Conservation (phyloP, 768 basidiomycete genomes). For the Xerocomellus intermedius region DNA sequence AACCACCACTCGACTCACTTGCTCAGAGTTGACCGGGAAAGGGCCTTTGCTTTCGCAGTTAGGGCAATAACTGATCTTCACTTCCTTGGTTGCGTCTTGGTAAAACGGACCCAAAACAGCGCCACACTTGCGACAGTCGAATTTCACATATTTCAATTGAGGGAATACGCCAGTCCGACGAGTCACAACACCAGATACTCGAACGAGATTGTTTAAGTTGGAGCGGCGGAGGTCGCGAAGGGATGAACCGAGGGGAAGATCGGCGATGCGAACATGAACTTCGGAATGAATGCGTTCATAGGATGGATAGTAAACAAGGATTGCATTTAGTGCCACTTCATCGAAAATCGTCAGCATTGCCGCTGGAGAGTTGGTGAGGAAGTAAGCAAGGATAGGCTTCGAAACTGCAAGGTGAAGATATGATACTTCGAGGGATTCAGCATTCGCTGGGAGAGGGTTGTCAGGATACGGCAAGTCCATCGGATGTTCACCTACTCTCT, state of each 20-base stretch:
- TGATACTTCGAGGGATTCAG: conserved; percentile 96
- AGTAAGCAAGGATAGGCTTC: conserved; percentile 95
- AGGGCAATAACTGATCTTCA: conserved; percentile 90
- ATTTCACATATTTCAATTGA: conserved; percentile 99
- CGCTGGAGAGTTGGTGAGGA: conserved; percentile 91
- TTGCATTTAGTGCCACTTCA: conserved; percentile 90
- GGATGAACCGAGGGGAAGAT: conserved; percentile 86
- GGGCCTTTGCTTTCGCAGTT: conserved; percentile 95
- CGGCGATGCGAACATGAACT: conserved; percentile 94
- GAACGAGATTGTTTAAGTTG: conserved; percentile 93
- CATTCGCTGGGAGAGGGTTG: conserved; percentile 62
- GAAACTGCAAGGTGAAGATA: conserved; percentile 92
- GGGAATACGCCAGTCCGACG: conserved; percentile 95
- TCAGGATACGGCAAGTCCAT: conserved; percentile 11
- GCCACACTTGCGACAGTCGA: conserved; percentile 94
- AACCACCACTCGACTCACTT: conserved; percentile 47
- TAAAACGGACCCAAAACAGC: conserved; percentile 96
- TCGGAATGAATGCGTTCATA: conserved; percentile 98
- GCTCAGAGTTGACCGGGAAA: conserved; percentile 94
- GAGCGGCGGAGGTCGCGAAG: conserved; percentile 91
- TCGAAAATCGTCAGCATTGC: conserved; percentile 95
- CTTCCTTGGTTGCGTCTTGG: conserved; percentile 93
- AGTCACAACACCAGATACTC: conserved; percentile 95
- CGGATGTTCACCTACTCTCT: conserved; percentile 63
- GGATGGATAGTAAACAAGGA: conserved; percentile 91